Evolutionary conservation across 164 flowering plant genomes (phyloP), one percentile per base, ranked within the genome.

Genomic region (Buxus sempervirens): DNA sequence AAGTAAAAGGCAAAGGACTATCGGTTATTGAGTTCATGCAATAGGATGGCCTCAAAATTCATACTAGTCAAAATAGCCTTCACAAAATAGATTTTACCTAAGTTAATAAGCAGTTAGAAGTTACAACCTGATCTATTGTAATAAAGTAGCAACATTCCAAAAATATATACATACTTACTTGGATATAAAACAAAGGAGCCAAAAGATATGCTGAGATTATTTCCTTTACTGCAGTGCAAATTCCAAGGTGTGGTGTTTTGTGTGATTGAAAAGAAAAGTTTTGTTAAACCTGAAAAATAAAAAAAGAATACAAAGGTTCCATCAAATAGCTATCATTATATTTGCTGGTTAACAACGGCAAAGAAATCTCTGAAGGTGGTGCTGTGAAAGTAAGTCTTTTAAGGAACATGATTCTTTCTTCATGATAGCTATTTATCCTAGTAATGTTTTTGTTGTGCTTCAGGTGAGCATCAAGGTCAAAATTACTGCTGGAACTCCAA

Each of bases 401-500:
- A 53, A 53, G 19, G 21, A 53, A 53, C 5, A 20, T 42, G 38
- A 21, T 63, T 5, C 2, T 45, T 5, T 41, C 18, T 21, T 26
- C 15, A 3, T 14, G 5, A 1, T 48, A 22, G 16, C 25, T 49
- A 13, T 24, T 21, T 9, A 28, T 9, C 23, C 56, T 45, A 18
- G 13, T 45, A 27, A 66, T 55, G 22, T 0, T 69, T 27, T 58
- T 66, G 36, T 41, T 32, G 36, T 71, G 38, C 21, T 48, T 70
- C 68, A 86, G 91, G 78, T 85, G 51, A 68, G 65, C 62, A 67
- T 87, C 64, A 77, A 81, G 67, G 91, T 85, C 61, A 83, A 82
- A 75, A 67, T 84, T 56, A 77, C 73, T 63, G 89, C 86, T 38
- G 91, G 91, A 71, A 56, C 62, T 68, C 89, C 91, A 63, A 28